A percentile compares a stretch with the other conserved stretches of the same genome.
Evolutionary conservation across 805 yeast species (phyloP).

Genomic region (Phaffomyces antillensis): DNA sequence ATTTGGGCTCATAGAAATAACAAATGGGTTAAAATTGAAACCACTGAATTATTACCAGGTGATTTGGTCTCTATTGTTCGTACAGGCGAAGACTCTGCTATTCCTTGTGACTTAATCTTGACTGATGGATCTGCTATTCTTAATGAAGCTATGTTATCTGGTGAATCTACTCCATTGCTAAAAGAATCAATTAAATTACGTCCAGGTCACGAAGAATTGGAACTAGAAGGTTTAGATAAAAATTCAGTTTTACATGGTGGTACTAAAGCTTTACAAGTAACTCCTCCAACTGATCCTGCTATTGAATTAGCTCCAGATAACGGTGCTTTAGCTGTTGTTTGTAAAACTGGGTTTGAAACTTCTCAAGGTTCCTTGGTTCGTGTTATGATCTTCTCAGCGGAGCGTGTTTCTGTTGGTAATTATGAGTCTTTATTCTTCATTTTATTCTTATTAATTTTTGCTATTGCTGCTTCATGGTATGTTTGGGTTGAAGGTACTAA

Average conservation of each 20-base stretch:
- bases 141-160: constrained; percentile 97
- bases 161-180: constrained; percentile 94
- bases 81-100: constrained; percentile 83
- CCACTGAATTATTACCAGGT: constrained; percentile 81
- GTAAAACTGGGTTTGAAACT: constrained; percentile 97
- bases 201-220: constrained; percentile 60
- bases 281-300: constrained; percentile 48
- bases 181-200: constrained; percentile 87
- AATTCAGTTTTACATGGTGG: constrained; percentile 91
- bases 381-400: constrained; percentile 95
- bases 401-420: constrained; percentile 93
- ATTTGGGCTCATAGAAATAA: constrained; percentile 65
- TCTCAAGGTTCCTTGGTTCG: constrained; percentile 96
- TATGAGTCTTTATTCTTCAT: constrained; percentile 91
- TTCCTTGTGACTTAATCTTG: constrained; percentile 88
- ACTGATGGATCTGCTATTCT: constrained; percentile 90
- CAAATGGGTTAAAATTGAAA: constrained; percentile 62
- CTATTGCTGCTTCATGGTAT: constrained; percentile 93
- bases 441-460: constrained; percentile 81
- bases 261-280: constrained; percentile 89
- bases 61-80: constrained; percentile 84
- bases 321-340: constrained; percentile 87
- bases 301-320: constrained; percentile 65
- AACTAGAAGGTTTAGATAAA: constrained; percentile 79
- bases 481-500: constrained; percentile 97